These are phyloP conservation scores for Lactarius hatsudake DNA, from an alignment of 768 basidiomycete species.

Conservation along the genomic window DNA sequence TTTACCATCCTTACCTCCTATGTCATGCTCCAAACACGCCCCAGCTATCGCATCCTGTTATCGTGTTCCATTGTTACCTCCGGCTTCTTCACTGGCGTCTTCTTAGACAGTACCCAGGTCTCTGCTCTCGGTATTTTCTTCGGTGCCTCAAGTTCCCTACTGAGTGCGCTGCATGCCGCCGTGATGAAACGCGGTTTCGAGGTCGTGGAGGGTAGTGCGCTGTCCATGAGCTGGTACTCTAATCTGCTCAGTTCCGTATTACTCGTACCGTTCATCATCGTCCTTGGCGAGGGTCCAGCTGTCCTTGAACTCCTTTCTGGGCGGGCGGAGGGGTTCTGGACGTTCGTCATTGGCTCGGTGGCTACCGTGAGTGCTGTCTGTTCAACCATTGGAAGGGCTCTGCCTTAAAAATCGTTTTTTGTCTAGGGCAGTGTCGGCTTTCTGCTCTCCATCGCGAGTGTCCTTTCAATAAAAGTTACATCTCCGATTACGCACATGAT, in stretches of 20 bases:
- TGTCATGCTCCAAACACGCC: constrained; percentile 69
- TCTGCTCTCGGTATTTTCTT: constrained; percentile 68
- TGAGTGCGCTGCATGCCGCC: constrained; percentile 88
- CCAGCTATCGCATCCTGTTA: constrained; percentile 69
- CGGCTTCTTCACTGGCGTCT: constrained; percentile 90
- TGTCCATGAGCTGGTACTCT: constrained; percentile 88
- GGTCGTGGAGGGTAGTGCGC: constrained; percentile 78
- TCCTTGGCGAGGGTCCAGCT: constrained; percentile 72
- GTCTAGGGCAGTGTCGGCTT: constrained; percentile 81
- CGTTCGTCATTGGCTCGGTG: constrained; percentile 74
- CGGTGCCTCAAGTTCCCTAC: constrained; percentile 80
- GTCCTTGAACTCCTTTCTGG: constrained; percentile 56
- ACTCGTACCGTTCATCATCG: constrained; percentile 66
- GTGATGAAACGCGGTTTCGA: constrained; percentile 86
- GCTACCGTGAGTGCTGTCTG: constrained; percentile 58
- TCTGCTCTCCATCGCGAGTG: constrained; percentile 89
- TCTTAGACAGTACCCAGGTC: constrained; percentile 66
- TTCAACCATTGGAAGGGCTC: neutral
- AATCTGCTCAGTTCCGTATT: constrained; percentile 77
- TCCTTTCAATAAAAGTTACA: constrained; percentile 95
- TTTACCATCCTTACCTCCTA: constrained; percentile 90
- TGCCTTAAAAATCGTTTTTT: neutral
- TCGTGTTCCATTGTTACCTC: constrained; percentile 80
- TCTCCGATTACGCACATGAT: constrained; percentile 98
- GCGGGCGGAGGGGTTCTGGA: constrained; percentile 48